Base-by-base conservation (phyloP, 306 rosid species). In the Sophora flavescens region DNA sequence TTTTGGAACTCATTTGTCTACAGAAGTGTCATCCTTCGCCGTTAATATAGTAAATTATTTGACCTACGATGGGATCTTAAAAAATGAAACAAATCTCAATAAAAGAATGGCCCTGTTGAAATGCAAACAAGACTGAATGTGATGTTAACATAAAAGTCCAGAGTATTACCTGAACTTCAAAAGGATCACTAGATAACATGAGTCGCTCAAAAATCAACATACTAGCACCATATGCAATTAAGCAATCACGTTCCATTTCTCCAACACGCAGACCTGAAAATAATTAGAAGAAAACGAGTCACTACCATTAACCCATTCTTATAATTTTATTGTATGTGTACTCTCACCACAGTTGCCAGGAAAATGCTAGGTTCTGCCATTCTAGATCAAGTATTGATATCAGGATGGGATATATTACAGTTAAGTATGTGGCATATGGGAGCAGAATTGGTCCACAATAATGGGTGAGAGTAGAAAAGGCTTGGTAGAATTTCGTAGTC, bases 181-280 rank as follows among this genome's bases (percentile, higher is more conserved):
- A 95, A 78, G 95, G 96, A 78, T 95, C 98, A 53, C 97, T 95
- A 6, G 98, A 92, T 78, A 95, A 36, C 97, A 95, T 88, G 45
- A 95, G 89, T 72, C 96, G 93, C 85, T 95, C 98, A 75, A 66
- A 89, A 51, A 95, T 89, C 86, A 92, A 76, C 96, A 89, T 95
- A 78, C 98, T 95, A 74, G 98, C 97, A 50, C 98, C 97, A 86
- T 95, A 95, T 2, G 98, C 98, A 82, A 95, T 90, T 84, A 92
- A 81, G 78, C 96, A 89, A 90, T 95, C 96, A 0, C 97, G 96
- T 83, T 95, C 98, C 98, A 92, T 95, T 88, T 95, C 98, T 78
- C 98, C 97, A 10, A 92, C 96, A 4, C 98, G 97, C 15, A 95
- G 87, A 64, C 97, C 98, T 93, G 79, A 57, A 82, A 72, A 80